Evolutionary conservation across 2,329 filamentous ascomycete species (phyloP).

Genomic region (Arthrobotrys musiformis): DNA sequence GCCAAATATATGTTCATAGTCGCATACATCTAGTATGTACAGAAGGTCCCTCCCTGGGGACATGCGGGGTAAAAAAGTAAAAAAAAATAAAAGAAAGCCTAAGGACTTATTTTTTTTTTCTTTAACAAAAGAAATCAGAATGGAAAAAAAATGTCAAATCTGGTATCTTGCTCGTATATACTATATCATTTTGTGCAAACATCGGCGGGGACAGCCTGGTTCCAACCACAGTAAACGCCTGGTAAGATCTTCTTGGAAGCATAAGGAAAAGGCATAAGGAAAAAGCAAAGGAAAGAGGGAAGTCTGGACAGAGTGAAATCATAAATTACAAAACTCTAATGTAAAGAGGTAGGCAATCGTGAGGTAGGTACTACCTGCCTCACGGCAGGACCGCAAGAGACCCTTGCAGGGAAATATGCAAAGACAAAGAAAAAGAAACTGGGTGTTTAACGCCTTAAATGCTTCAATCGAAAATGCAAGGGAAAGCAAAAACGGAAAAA

Average conservation of each 20-base stretch:
- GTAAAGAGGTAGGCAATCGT: slow-evolving; percentile 25
- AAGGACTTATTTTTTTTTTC: background rate
- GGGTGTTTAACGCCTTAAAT: slow-evolving; percentile 51
- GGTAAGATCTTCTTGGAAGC: slow-evolving; percentile 16
- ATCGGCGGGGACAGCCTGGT: slow-evolving; percentile 34
- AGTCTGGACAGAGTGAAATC: slow-evolving; percentile 31
- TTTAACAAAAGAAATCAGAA: slow-evolving; percentile 22
- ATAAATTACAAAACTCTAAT: slow-evolving; percentile 47
- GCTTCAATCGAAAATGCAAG: slow-evolving; percentile 28
- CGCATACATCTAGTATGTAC: slow-evolving; percentile 48
- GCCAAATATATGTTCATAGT: slow-evolving; percentile 24
- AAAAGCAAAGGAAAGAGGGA: slow-evolving; percentile 18
- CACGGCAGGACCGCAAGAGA: background rate
- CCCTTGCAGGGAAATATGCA: slow-evolving; percentile 43
- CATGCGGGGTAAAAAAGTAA: slow-evolving; percentile 11
- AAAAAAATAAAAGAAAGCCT: background rate
- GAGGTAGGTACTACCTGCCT: slow-evolving; percentile 6
- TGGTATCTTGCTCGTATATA: slow-evolving; percentile 52
- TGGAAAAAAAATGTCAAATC: slow-evolving; percentile 39
- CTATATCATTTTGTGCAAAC: slow-evolving; percentile 45
- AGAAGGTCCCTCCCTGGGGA: slow-evolving; percentile 1
- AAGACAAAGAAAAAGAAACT: slow-evolving; percentile 32
- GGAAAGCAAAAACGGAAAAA: slow-evolving; percentile 16
- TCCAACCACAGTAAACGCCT: slow-evolving; percentile 52
- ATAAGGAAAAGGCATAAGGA: too few relatives aligned